Evolutionary conservation across 106 monocot genomes (phyloP), one percentile per base, ranked within the genome.

Genomic region (Hemerocallis citrina): DNA sequence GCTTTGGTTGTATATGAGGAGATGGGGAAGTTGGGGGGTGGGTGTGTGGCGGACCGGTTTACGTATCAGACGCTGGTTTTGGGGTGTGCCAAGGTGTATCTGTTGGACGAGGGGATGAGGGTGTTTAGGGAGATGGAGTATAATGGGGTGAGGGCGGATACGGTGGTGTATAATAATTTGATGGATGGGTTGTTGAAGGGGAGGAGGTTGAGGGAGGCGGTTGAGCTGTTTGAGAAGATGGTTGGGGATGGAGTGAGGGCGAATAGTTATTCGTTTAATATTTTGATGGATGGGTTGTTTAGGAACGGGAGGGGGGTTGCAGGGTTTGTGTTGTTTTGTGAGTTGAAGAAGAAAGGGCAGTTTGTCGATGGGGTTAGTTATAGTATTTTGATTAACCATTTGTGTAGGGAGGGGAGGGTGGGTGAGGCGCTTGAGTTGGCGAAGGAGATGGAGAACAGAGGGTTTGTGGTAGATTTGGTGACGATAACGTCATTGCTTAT

Each of bases 381-480:
- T 51, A 80, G 92, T 69, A 88, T 88, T 41, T 81, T 99, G 1
- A 62, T 85, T 16, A 65, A 57, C 17, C 81, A 83, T 31, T 57
- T 92, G 35, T 99, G 88, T 61, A 82, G 71, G 67, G 85, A 78
- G 44, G 75, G 75, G n/a, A 56, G 74, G 35, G 70, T 92, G 33
- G 80, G 55, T 1, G 78, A 77, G 57, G 98, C 81, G 7, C 78
- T 99, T 33, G 73, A 80, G 2, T 69, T 99, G 73, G 82, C 83
- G 34, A 75, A 71, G 77, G 98, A 92, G 74, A 99, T 92, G 88
- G 88, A 92, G 42, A 79, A 77, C 5, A 82, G 85, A 65, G 98
- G 98, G 0, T 78, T 99, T 38, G 32, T 60, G 56, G 98, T 88
- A 10, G 92, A 92, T 88, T 72, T 92, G 64, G 80, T 92, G 2